Evolutionary conservation across 2,329 filamentous ascomycete species (phyloP).

Genomic region (Xylaria sp.): DNA sequence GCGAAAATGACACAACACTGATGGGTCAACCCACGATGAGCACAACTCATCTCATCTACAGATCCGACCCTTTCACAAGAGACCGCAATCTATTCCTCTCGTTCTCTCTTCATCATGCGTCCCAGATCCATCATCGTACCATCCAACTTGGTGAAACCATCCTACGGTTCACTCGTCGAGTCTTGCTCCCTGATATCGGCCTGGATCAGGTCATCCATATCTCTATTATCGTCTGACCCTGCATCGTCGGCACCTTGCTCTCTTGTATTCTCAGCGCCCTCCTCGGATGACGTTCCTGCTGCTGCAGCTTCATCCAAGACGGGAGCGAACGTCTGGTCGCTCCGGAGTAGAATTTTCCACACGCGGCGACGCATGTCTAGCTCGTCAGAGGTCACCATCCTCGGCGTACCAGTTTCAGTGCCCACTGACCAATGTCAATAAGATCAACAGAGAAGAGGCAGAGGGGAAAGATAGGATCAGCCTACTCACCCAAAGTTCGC

Average conservation of each 20-base stretch:
- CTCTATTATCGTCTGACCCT: neutral
- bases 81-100: neutral
- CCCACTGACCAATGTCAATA: slow-evolving; percentile 32
- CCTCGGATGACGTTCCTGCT: neutral
- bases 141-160: neutral
- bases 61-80: neutral
- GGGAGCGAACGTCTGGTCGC: slow-evolving; percentile 29
- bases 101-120: slow-evolving; percentile 3
- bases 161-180: neutral
- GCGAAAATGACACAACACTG: neutral
- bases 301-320: slow-evolving; percentile 4
- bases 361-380: slow-evolving; percentile 19
- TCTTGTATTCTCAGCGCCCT: neutral
- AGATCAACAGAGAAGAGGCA: neutral
- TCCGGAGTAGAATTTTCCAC: slow-evolving; percentile 10
- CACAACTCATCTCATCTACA: neutral
- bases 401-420: slow-evolving; percentile 9
- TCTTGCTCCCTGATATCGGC: slow-evolving; percentile 23
- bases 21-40: neutral
- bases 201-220: slow-evolving; percentile 25
- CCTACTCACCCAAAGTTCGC: slow-evolving; percentile 32
- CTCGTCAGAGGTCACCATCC: slow-evolving; percentile 20
- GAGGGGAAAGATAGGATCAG: neutral
- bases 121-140: slow-evolving; percentile 1
- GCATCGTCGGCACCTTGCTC: neutral